These are phyloP conservation scores for Cicer bijugum DNA, from an alignment of 306 rosid species.

Conservation along the genomic window DNA sequence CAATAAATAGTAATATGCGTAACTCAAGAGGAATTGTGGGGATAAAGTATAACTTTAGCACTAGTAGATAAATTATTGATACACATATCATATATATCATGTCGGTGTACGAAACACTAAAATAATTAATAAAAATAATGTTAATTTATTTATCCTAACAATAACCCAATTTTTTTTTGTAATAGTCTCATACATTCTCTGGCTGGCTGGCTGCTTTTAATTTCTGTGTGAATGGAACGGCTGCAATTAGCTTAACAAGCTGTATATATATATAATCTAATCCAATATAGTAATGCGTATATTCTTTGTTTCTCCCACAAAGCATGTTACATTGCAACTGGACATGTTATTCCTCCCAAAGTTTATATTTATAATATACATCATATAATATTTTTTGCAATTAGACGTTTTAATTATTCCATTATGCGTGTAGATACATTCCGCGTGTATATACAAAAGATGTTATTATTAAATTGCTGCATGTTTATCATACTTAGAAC, in stretches of 20 bases:
- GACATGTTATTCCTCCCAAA: background rate
- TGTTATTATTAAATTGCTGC: background rate
- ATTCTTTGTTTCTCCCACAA: background rate
- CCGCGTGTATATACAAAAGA: no score
- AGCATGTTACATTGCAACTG: constrained; percentile 20
- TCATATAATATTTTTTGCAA: background rate
- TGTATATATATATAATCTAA: background rate
- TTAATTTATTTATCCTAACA: no score
- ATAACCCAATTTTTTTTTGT: background rate
- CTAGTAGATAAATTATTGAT: no score
- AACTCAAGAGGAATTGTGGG: no score
- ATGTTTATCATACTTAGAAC: constrained; percentile 9
- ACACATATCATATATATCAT: no score
- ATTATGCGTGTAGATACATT: background rate
- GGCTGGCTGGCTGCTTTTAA: background rate
- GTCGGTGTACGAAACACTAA: background rate
- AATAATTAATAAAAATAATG: no score
- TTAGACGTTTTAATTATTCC: background rate
- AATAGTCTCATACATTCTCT: background rate
- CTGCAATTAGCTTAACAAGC: constrained; percentile 5
- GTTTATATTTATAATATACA: background rate
- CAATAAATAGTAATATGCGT: no score
- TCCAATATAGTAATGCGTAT: background rate
- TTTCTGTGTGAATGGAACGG: background rate
- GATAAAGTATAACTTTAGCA: no score